These are phyloP conservation scores for Aspergillus sclerotialis DNA, from an alignment of 2,329 filamentous ascomycete species.

Conservation along the genomic window DNA sequence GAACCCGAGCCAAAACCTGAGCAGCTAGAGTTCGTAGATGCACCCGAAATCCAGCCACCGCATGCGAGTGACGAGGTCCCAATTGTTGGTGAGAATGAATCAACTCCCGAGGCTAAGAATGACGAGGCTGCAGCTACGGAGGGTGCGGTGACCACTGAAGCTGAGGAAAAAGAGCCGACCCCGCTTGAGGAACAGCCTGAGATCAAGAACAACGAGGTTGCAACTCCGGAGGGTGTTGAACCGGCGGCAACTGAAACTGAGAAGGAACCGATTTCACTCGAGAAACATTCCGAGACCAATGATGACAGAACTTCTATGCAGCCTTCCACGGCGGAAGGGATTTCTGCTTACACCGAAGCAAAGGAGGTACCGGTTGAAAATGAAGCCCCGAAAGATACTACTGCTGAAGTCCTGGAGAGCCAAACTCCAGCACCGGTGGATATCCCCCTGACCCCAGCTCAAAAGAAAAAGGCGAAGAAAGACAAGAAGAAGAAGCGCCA, in stretches of 20 bases:
- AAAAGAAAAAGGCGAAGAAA: conserved; percentile 21
- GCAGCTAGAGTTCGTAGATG: conserved; percentile 3
- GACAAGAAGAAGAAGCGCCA: conserved; percentile 17
- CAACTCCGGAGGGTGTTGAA: conserved; percentile 4
- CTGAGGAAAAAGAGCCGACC: too few species aligned
- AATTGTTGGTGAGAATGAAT: not conserved
- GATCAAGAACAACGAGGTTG: conserved; percentile 5
- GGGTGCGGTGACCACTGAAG: not conserved
- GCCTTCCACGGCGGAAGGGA: conserved; percentile 4
- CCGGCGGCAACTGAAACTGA: conserved; percentile 2
- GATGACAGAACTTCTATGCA: conserved; percentile 11
- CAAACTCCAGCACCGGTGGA: conserved; percentile 3
- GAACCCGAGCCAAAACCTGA: conserved; percentile 4
- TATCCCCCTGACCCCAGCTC: conserved; percentile 12
- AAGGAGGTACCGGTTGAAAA: conserved; percentile 5
- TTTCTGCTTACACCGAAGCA: not conserved
- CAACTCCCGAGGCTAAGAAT: not conserved
- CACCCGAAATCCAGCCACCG: conserved; percentile 4
- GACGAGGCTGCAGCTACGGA: not conserved
- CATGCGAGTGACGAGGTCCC: too few species aligned
- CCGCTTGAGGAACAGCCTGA: too few species aligned
- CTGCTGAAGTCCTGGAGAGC: conserved; percentile 2
- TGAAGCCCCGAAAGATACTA: conserved; percentile 2
- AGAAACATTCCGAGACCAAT: conserved; percentile 15
- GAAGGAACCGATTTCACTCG: conserved; percentile 5